phyloP scores from a whole-genome alignment of 2,329 filamentous ascomycete species.

The Coniochaeta sp. region DNA sequence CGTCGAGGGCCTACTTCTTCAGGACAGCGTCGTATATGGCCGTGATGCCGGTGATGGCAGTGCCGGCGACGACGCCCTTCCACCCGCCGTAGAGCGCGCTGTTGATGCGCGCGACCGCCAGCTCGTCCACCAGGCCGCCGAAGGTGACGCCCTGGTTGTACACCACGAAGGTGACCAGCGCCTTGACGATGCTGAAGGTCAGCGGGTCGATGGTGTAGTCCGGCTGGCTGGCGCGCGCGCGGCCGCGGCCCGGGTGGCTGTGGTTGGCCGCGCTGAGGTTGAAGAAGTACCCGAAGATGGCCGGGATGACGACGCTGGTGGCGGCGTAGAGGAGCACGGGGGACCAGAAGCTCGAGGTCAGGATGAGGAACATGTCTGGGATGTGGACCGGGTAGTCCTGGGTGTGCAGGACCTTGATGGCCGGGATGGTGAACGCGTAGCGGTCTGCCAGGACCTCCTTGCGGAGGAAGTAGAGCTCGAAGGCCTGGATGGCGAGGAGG shows the following conservation, averaged over 20 bases:
- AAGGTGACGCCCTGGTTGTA: constrained; percentile 62
- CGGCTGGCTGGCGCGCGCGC: constrained; percentile 26
- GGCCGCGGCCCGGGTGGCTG: constrained; percentile 30
- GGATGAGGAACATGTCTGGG: constrained; percentile 73
- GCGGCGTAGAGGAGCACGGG: constrained; percentile 69
- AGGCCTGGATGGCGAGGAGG: constrained; percentile 56
- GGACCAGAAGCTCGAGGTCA: constrained; percentile 77
- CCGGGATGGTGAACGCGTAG: constrained; percentile 67
- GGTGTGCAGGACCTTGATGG: constrained; percentile 46
- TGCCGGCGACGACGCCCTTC: constrained; percentile 60
- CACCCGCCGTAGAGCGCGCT: constrained; percentile 64
- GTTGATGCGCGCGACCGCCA: constrained; percentile 56
- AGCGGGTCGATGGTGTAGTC: constrained; percentile 72
- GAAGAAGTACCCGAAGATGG: constrained; percentile 77
- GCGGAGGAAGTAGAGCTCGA: constrained; percentile 67
- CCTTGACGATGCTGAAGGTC: constrained; percentile 85
- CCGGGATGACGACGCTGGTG: constrained; percentile 65
- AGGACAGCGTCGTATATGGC: constrained; percentile 74
- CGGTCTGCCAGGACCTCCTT: constrained; percentile 62
- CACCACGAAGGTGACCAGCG: constrained; percentile 71
- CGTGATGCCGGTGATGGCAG: constrained; percentile 59
- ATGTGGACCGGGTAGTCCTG: constrained; percentile 56
- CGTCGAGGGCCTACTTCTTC: constrained; percentile 44
- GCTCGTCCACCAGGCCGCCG: constrained; percentile 51
- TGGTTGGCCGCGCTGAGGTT: constrained; percentile 61